phyloP scores from a whole-genome alignment of 768 basidiomycete genomes.

The Lactarius deliciosus region DNA sequence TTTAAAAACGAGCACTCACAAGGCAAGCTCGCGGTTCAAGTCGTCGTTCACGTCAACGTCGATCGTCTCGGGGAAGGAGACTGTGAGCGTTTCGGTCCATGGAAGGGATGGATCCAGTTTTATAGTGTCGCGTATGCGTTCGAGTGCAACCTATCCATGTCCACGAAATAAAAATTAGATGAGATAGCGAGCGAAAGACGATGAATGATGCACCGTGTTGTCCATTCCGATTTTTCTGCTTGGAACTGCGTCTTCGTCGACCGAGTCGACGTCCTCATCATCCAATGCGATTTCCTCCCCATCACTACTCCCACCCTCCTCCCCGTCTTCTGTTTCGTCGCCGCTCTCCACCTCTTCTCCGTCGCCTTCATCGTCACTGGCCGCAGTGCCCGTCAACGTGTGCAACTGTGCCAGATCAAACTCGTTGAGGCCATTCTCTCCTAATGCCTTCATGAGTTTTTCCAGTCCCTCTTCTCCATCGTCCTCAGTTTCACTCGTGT shows the following conservation, averaged over 20 bases:
- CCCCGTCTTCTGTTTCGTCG: constrained; percentile 38
- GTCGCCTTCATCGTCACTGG: constrained; percentile 20
- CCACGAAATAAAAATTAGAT: neutral
- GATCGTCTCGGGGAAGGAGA: constrained; percentile 71
- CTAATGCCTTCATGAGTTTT: constrained; percentile 54
- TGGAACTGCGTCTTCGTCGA: constrained; percentile 83
- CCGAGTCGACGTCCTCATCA: constrained; percentile 56
- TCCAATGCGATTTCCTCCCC: constrained; percentile 61
- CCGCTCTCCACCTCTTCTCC: constrained; percentile 39
- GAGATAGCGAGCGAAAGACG: constrained; percentile 7
- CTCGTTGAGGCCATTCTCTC: constrained; percentile 66
- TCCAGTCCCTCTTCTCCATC: constrained; percentile 52
- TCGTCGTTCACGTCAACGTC: constrained; percentile 83
- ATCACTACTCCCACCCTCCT: constrained; percentile 37
- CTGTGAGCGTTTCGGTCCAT: constrained; percentile 80
- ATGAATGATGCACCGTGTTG: constrained; percentile 58
- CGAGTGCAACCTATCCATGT: constrained; percentile 61
- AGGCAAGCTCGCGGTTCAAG: constrained; percentile 91
- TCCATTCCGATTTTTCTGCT: constrained; percentile 80
- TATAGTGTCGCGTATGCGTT: constrained; percentile 77
- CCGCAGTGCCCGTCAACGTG: constrained; percentile 39
- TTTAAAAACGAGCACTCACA: constrained; percentile 54
- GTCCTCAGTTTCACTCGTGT: constrained; percentile 14
- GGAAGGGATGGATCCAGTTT: constrained; percentile 70
- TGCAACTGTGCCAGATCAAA: constrained; percentile 58